phyloP scores from a whole-genome alignment of 1,139 yeast genomes.

The Wickerhamomyces sp. region DNA sequence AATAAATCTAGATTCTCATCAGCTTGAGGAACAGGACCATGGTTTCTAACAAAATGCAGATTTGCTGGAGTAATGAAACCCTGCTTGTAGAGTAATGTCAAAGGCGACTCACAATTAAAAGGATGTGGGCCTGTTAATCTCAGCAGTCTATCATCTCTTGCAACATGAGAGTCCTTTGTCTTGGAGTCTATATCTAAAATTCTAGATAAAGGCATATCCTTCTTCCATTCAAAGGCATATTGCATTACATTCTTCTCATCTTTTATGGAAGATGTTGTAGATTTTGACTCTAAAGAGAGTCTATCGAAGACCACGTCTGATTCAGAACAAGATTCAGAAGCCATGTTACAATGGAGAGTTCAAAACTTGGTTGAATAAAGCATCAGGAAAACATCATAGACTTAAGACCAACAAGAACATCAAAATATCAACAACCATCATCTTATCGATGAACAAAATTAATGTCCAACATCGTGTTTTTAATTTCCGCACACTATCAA shows the following conservation, averaged over 20 bases:
- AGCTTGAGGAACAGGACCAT: slow-evolving; percentile 29
- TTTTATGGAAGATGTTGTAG: neutral
- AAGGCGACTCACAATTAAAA: slow-evolving; percentile 30
- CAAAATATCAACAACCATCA: too few species aligned
- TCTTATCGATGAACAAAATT: too few species aligned
- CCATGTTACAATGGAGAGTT: too few species aligned
- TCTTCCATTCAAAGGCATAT: slow-evolving; percentile 6
- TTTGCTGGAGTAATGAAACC: slow-evolving; percentile 31
- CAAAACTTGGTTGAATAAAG: too few species aligned
- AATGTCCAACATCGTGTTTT: too few species aligned
- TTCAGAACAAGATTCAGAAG: neutral
- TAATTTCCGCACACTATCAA: too few species aligned
- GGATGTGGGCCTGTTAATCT: slow-evolving; percentile 33
- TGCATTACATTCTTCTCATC: neutral
- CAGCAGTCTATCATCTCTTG: slow-evolving; percentile 27
- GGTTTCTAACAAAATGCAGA: slow-evolving; percentile 32
- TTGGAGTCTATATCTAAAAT: slow-evolving; percentile 24
- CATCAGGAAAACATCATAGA: too few species aligned
- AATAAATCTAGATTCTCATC: slow-evolving; percentile 18
- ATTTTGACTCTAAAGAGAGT: neutral
- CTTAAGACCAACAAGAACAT: too few species aligned
- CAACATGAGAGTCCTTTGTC: slow-evolving; percentile 28
- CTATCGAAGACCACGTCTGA: neutral
- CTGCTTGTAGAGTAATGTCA: slow-evolving; percentile 23
- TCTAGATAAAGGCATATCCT: slow-evolving; percentile 8